Conservation (phyloP, 1,284 basidiomycete genomes). For the Malassezia pachydermatis region DNA sequence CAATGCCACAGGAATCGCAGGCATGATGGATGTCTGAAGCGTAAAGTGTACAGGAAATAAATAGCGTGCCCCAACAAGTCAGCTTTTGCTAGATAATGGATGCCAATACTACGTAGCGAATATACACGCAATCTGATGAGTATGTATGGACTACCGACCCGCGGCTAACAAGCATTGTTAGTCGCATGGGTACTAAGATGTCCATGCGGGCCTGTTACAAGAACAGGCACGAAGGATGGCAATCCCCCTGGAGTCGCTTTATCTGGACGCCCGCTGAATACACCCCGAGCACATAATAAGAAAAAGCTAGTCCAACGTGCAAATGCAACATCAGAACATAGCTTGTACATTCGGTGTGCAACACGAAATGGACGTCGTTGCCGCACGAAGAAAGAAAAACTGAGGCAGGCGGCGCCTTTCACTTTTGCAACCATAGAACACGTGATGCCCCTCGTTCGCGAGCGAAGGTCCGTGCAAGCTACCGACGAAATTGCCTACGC, state of each 20-base stretch:
- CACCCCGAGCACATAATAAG: conserved; percentile 4
- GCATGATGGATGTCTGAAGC: conserved; percentile 1
- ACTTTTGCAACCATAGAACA: not conserved
- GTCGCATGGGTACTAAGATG: conserved; percentile 19
- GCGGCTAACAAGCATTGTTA: conserved; percentile 2
- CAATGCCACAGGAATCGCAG: conserved; percentile 34
- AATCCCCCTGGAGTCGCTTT: conserved; percentile 19
- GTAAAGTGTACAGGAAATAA: no score
- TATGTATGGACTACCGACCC: conserved; percentile 21
- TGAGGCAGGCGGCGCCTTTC: not conserved
- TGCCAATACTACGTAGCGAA: not conserved
- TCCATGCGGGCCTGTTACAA: conserved; percentile 14
- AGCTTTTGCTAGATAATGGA: no score
- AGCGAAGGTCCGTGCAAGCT: not conserved
- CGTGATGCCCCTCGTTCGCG: conserved; percentile 3
- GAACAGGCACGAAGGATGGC: conserved; percentile 17
- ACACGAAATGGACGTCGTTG: conserved; percentile 20
- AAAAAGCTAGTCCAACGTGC: not conserved
- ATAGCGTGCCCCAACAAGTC: not conserved
- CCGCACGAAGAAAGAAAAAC: conserved; percentile 14
- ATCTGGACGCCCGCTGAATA: conserved; percentile 20
- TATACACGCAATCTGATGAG: not conserved
- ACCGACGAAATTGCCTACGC: not conserved
- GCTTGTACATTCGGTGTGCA: conserved; percentile 8
- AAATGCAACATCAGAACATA: not conserved